A percentile compares a stretch with the other conserved stretches of the same genome.
Conservation (phyloP, 768 basidiomycete genomes). For the Podaxis sp. region DNA sequence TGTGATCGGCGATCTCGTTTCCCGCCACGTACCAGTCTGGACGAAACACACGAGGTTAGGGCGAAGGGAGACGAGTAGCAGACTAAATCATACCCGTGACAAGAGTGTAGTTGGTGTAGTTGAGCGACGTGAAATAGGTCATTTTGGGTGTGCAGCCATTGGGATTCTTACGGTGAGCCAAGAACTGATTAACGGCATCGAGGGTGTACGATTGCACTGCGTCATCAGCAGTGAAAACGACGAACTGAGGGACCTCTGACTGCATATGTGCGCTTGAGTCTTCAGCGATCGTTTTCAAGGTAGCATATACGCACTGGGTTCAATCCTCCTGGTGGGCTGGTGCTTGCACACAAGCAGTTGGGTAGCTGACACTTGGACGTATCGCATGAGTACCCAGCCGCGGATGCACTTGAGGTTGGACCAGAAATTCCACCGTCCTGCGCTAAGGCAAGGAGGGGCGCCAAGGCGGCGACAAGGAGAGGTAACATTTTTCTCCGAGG, state of each 20-base stretch:
- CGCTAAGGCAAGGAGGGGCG: constrained; percentile 36
- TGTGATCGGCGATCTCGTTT: constrained; percentile 82
- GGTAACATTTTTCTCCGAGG: constrained; percentile 19
- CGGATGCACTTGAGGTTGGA: constrained; percentile 48
- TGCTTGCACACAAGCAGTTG: constrained; percentile 71
- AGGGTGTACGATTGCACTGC: constrained; percentile 77
- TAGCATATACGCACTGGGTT: constrained; percentile 46
- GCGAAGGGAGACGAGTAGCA: background rate
- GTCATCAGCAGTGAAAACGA: constrained; percentile 77
- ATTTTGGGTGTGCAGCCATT: constrained; percentile 75
- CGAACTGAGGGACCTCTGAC: constrained; percentile 56
- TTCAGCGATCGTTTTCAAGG: background rate
- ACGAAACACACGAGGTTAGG: constrained; percentile 9
- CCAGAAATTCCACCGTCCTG: constrained; percentile 58
- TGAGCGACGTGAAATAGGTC: constrained; percentile 73
- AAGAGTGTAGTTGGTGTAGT: constrained; percentile 75
- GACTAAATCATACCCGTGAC: constrained; percentile 46
- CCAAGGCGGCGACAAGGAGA: constrained; percentile 27
- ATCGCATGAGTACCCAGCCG: constrained; percentile 75
- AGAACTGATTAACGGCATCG: constrained; percentile 72
- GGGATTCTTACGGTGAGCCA: constrained; percentile 72
- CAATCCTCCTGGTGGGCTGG: constrained; percentile 71
- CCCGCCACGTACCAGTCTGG: constrained; percentile 78
- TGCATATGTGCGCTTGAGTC: background rate
- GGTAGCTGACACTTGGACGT: constrained; percentile 64